Evolutionary conservation across 176 grass and related monocot species (phyloP), one percentile per base, ranked within the genome.

Genomic region (Oryza punctata): DNA sequence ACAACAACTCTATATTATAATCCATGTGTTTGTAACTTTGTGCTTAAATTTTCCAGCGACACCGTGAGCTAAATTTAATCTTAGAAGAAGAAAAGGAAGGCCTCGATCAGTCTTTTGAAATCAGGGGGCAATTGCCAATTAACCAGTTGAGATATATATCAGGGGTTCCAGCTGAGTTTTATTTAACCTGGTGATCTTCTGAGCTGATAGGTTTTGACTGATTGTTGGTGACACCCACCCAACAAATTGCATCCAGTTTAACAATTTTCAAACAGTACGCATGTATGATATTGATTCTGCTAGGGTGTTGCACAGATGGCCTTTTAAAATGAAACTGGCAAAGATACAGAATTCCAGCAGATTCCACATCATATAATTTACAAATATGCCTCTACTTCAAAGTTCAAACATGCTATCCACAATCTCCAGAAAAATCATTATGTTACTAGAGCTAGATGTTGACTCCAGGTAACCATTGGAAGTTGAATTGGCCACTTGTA

Each of bases 401-500:
- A 38, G 37, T 38, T 38, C 67, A 28, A 73, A 86, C 84, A 87
- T 87, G 88, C 38, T 37, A 63, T 41, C 38, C 84, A 79, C 38
- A 75, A 87, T 52, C 68, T 69, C 2, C 72, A 85, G 27, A 8
- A 32, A 38, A 29, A 30, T 30, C 32, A 43, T 85, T 67, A 74
- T 86, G 70, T 63, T 70, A 21, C 46, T 19, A 43, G 29, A 25
- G 46, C 84, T 54, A 84, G 75, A 75, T 81, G 82, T 70, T 12
- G 80, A 25, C 24, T 9, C 32, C 30, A 18, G 16, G 41, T 33
- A 76, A 76, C 59, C 28, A 35, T 11, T 32, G 69, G 57, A 61
- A 61, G 7, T 24, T 21, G 19, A 61, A n/a, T 61, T 24, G 57
- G 21, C 52, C 18, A 57, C 52, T 57, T 57, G 44, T 24, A 78